These are phyloP conservation scores for Linnemannia exigua DNA, from an alignment of 192 early-diverging fungal genomes.

Conservation along the genomic window DNA sequence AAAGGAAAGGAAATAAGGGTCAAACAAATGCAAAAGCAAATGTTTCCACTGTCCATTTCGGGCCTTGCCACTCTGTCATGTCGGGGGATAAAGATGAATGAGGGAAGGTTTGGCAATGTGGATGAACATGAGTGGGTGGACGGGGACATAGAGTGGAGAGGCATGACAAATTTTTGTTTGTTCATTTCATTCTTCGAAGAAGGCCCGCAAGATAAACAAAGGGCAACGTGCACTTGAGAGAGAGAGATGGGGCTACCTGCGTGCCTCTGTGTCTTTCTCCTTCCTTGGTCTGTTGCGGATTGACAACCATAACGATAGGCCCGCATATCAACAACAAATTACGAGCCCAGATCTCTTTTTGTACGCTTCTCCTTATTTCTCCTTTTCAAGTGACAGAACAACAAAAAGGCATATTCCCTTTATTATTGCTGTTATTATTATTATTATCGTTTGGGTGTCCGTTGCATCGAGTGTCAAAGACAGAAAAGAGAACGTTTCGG, in stretches of 20 bases:
- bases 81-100: background rate
- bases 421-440: too few relatives aligned
- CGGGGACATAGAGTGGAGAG: background rate
- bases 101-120: background rate
- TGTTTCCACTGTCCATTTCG: background rate
- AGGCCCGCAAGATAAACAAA: background rate
- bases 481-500: background rate
- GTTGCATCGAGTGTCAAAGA: background rate
- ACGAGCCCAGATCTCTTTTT: slow-evolving; percentile 8
- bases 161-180: background rate
- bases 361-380: background rate
- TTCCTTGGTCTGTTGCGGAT: too few relatives aligned
- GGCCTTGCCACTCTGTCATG: background rate
- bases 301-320: background rate
- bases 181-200: background rate
- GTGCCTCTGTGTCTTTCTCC: background rate
- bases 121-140: background rate
- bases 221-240: slow-evolving; percentile 4
- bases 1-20: too few relatives aligned
- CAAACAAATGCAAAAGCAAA: too few relatives aligned
- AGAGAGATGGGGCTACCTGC: background rate
- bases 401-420: slow-evolving; percentile 12
- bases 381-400: slow-evolving; percentile 10
- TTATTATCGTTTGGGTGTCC: background rate
- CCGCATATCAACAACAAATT: background rate